Percentiles rank a stretch among this genome's conserved stretches.
phyloP scores from a whole-genome alignment of 257 asterid species.

The Plantago elongata region DNA sequence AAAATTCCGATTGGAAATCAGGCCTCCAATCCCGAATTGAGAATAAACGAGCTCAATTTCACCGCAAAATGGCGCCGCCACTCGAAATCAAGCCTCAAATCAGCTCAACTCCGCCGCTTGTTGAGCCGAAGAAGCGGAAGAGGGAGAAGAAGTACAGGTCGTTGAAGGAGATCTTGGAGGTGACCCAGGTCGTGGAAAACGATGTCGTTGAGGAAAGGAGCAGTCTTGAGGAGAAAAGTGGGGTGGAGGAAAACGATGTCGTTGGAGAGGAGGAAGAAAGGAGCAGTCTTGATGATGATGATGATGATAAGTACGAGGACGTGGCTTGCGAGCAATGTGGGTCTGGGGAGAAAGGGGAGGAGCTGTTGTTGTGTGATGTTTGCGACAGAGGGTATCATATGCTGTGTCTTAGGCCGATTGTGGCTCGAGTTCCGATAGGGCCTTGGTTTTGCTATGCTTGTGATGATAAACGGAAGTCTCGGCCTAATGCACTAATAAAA shows the following conservation, averaged over 20 bases:
- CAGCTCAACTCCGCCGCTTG: constrained; percentile 13
- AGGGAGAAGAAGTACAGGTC: constrained; percentile 37
- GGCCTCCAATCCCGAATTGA: constrained; percentile 24
- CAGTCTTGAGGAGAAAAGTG: constrained; percentile 1
- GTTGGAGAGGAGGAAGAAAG: constrained; percentile 2
- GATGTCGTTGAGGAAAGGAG: constrained; percentile 13
- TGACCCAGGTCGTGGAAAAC: constrained; percentile 28
- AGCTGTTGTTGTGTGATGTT: constrained; percentile 65
- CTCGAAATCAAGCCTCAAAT: not conserved
- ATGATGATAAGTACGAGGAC: constrained; percentile 25
- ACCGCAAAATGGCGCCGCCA: constrained; percentile 25
- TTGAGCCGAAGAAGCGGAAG: constrained; percentile 16
- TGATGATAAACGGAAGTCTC: constrained; percentile 28
- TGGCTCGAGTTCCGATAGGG: constrained; percentile 68
- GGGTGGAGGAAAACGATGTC: constrained; percentile 14
- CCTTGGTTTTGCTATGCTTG: constrained; percentile 73
- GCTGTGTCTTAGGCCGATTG: constrained; percentile 69
- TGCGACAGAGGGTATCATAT: constrained; percentile 71
- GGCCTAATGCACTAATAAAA: constrained; percentile 31
- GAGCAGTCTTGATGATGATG: constrained; percentile 6
- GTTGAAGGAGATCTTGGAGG: constrained; percentile 50
- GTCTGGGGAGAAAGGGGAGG: constrained; percentile 56
- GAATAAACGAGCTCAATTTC: constrained; percentile 28
- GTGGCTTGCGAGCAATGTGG: constrained; percentile 70
- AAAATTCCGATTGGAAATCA: constrained; percentile 1